Percentiles rank a stretch among this genome's conserved stretches.
Conservation (phyloP, 768 basidiomycete species). For the Lactifluus pinguis region DNA sequence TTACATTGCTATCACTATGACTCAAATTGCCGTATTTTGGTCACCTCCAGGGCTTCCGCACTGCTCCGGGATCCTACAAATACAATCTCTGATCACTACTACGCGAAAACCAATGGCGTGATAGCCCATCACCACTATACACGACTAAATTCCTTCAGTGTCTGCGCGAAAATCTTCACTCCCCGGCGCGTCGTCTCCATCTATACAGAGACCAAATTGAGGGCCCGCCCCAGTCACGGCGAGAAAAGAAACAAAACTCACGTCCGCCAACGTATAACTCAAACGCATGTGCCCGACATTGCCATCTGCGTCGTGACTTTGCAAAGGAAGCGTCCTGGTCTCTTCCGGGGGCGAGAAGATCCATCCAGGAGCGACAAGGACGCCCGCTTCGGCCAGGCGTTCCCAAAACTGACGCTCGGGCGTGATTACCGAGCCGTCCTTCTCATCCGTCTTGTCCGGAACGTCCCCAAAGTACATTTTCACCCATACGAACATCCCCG, state of each 20-base stretch:
- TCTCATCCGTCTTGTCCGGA: slow-evolving; percentile 31
- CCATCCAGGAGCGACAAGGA: slow-evolving; percentile 57
- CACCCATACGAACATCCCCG: slow-evolving; percentile 83
- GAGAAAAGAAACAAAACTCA: slow-evolving; percentile 23
- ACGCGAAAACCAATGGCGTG: too few relatives aligned
- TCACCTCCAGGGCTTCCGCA: too few relatives aligned
- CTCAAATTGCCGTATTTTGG: background rate
- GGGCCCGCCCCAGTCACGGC: background rate
- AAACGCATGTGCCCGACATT: slow-evolving; percentile 45
- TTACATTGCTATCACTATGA: too few relatives aligned
- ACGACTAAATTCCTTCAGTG: slow-evolving; percentile 8
- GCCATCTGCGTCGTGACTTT: slow-evolving; percentile 3
- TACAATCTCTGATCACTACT: too few relatives aligned
- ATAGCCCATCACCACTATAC: background rate
- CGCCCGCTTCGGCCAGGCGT: slow-evolving; percentile 48
- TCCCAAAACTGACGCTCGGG: slow-evolving; percentile 54
- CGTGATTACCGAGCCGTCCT: slow-evolving; percentile 28
- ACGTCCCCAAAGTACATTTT: slow-evolving; percentile 53
- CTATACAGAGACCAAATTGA: slow-evolving; percentile 1
- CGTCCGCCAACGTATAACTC: slow-evolving; percentile 47
- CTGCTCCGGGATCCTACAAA: background rate
- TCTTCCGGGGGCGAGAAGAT: slow-evolving; percentile 33
- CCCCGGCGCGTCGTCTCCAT: slow-evolving; percentile 14
- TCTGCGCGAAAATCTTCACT: slow-evolving; percentile 12
- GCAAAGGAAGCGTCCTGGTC: background rate